Percentiles rank a stretch among this genome's conserved stretches.
Evolutionary conservation across 495 filamentous ascomycete species (phyloP).

Genomic region (Daldinia loculata): DNA sequence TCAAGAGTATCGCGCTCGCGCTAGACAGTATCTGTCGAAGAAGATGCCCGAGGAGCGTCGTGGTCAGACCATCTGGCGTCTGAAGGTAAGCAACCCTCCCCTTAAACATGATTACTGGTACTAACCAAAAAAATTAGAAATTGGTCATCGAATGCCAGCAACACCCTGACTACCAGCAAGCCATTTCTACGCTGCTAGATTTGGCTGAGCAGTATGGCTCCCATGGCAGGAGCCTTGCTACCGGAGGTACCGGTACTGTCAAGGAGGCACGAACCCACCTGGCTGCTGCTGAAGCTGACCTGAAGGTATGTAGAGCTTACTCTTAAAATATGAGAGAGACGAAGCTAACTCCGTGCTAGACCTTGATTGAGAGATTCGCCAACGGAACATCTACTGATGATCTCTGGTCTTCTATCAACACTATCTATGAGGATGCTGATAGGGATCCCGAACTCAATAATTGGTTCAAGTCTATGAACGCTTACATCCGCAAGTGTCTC

Average conservation of each 20-base stretch:
- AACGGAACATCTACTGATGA: slow-evolving; percentile 91
- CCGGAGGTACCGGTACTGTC: slow-evolving; percentile 70
- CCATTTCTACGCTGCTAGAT: slow-evolving; percentile 82
- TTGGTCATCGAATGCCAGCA: slow-evolving; percentile 96
- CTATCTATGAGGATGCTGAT: slow-evolving; percentile 91
- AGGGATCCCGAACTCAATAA: slow-evolving; percentile 83
- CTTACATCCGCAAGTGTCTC: slow-evolving; percentile 82
- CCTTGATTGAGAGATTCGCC: slow-evolving; percentile 91
- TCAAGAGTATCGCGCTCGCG: slow-evolving; percentile 62
- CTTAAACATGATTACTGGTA: background rate
- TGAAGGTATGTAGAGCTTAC: slow-evolving; percentile 67
- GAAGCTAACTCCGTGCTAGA: slow-evolving; percentile 68
- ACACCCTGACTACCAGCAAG: slow-evolving; percentile 89
- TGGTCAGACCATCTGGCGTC: slow-evolving; percentile 87
- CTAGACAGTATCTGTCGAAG: slow-evolving; percentile 75
- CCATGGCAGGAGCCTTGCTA: slow-evolving; percentile 70
- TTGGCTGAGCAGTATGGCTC: slow-evolving; percentile 87
- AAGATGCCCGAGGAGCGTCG: slow-evolving; percentile 95
- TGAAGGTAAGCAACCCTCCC: slow-evolving; percentile 64
- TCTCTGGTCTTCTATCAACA: slow-evolving; percentile 84
- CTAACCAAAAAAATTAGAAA: slow-evolving; percentile 62
- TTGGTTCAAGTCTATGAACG: slow-evolving; percentile 86
- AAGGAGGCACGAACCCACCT: slow-evolving; percentile 75
- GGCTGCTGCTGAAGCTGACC: slow-evolving; percentile 75
- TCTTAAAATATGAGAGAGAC: slow-evolving; percentile 29